Percentiles rank a stretch among this genome's conserved stretches.
Conservation (phyloP, 2,329 filamentous ascomycete genomes). For the Davidsoniella eucalypti region DNA sequence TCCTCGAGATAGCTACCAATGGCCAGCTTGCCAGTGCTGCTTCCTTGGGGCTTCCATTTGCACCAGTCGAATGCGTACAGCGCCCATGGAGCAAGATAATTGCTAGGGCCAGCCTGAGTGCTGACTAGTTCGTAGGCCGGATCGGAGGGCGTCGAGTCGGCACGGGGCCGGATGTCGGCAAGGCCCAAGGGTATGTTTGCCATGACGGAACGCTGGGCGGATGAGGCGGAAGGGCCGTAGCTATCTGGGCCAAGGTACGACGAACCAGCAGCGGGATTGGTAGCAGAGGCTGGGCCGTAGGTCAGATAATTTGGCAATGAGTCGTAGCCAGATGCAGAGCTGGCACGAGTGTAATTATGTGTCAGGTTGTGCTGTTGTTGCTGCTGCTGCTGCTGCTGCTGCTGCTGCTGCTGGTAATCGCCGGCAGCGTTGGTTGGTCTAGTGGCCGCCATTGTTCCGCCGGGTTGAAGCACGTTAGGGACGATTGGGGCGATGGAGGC, state of each 20-base stretch:
- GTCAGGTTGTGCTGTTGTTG: conserved; percentile 19
- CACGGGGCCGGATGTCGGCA: conserved; percentile 76
- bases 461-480: conserved; percentile 43
- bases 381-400: conserved; percentile 10
- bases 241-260: conserved; percentile 45
- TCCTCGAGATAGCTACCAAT: conserved; percentile 95
- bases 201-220: conserved; percentile 7
- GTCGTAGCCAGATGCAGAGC: conserved; percentile 49
- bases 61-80: conserved; percentile 98
- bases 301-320: conserved; percentile 35
- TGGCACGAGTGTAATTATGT: conserved; percentile 72
- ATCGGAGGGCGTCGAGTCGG: conserved; percentile 67
- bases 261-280: conserved; percentile 24
- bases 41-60: conserved; percentile 77
- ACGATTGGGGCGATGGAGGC: conserved; percentile 23
- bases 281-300: conserved; percentile 23
- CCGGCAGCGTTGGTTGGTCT: conserved; percentile 13
- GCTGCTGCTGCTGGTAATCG: conserved; percentile 6
- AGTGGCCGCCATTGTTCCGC: conserved; percentile 25
- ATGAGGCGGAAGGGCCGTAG: conserved; percentile 1
- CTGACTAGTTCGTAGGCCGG: conserved; percentile 52
- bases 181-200: conserved; percentile 78
- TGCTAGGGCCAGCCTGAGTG: conserved; percentile 59
- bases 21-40: conserved; percentile 79
- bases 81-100: conserved; percentile 86